Evolutionary conservation across 352 stramenopile species (phyloP), one percentile per base, ranked within the genome.

Genomic region (Globisporangium splendens): DNA sequence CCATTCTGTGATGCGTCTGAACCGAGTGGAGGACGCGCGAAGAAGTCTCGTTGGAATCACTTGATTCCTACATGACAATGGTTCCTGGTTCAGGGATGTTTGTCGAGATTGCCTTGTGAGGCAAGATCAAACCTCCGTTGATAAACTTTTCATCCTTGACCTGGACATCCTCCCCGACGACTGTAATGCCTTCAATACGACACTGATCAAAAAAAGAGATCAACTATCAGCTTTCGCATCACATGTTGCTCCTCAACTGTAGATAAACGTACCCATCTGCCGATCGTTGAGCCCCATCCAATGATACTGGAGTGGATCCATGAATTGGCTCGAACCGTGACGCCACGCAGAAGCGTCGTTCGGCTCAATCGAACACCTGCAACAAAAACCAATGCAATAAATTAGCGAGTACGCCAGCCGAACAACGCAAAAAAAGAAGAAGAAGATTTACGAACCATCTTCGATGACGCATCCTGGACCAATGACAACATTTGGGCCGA

Each of bases 281-380:
- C 85, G 50, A 94, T 93, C 4, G 80, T 94, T 20, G 81, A 94
- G 14, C 85, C 79, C 88, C 88, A 96, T 50, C 88, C 88, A 35
- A 96, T 88, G 72, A 96, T 96, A 59, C 83, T 93, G 52, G 84
- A 91, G 49, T 91, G 74, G 58, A 96, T 89, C 81, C 83, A 92
- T 51, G 80, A 86, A 66, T 95, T 91, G 12, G 79, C 70, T 35
- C 82, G 77, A 46, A 96, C 82, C 0, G 77, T 91, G 47, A 93
- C 85, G 12, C 71, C 79, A 31, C 82, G 70, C 56, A 95, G 67
- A 39, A 96, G 67, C 54, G 86, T 93, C 54, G 79, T 89, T 55
- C 85, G 76, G 56, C 80, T 89, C 61, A 96, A 61, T 49, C 87
- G 85, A 35, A 94, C 88, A n/a, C 84, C 79, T 89, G n/a, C n/a